A percentile compares a stretch with the other conserved stretches of the same genome.
Evolutionary conservation across 1,284 basidiomycete genomes (phyloP).

Genomic region (Lignosus rhinocerotis): DNA sequence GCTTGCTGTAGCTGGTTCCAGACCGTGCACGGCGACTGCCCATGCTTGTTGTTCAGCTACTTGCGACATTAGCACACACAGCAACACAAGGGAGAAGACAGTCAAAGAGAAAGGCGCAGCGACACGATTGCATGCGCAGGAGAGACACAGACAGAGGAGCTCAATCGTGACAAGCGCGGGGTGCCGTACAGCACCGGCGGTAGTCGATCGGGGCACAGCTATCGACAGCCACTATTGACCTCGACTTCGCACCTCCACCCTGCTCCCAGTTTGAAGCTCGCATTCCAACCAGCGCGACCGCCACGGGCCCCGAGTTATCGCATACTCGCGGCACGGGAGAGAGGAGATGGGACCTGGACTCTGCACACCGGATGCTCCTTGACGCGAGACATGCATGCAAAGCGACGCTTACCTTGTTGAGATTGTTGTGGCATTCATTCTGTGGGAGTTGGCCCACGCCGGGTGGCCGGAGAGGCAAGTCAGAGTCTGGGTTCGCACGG

Average conservation of each 20-base stretch:
- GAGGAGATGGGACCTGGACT: too few relatives aligned
- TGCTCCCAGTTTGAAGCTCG: not conserved
- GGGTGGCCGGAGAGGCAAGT: not conserved
- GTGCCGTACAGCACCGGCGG: too few relatives aligned
- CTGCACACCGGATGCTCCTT: not conserved
- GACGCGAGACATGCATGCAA: not conserved
- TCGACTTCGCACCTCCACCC: not conserved
- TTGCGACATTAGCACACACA: not conserved
- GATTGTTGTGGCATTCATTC: constrained; percentile 3
- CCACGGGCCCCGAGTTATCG: not conserved
- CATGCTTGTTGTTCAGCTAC: constrained; percentile 19
- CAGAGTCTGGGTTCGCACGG: not conserved
- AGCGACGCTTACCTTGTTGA: not conserved
- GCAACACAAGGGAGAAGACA: too few relatives aligned
- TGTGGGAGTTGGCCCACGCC: constrained; percentile 1
- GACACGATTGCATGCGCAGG: not conserved
- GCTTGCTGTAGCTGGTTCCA: constrained; percentile 3
- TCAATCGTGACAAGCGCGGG: too few relatives aligned
- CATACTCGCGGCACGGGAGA: not conserved
- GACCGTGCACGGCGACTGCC: constrained; percentile 19
- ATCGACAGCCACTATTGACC: not conserved
- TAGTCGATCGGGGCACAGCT: not conserved
- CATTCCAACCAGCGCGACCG: not conserved
- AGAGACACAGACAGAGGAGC: not conserved
- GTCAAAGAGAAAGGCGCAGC: not conserved